These are phyloP conservation scores for Alternaria incomplexa DNA, from an alignment of 2,329 filamentous ascomycete species.

Conservation along the genomic window DNA sequence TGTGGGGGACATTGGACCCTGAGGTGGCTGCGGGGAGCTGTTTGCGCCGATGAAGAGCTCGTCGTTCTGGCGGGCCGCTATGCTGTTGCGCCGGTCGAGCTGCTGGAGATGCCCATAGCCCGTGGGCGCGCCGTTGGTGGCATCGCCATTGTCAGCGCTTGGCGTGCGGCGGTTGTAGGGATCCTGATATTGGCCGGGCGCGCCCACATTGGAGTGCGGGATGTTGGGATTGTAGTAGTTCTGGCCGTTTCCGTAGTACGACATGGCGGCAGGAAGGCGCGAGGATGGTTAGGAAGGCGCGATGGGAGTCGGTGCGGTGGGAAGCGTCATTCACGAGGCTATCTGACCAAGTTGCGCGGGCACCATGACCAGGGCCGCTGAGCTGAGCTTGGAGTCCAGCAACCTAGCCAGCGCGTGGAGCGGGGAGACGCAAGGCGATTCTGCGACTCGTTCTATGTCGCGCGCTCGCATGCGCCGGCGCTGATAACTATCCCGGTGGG, in stretches of 20 bases:
- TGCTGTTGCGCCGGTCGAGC: slow-evolving; percentile 46
- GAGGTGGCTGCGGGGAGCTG: slow-evolving; percentile 37
- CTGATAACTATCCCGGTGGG: slow-evolving; percentile 1
- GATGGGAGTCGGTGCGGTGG: slow-evolving; percentile 23
- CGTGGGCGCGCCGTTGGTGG: slow-evolving; percentile 59
- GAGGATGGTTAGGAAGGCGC: slow-evolving; percentile 18
- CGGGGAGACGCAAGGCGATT: background rate
- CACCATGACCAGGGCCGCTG: slow-evolving; percentile 42
- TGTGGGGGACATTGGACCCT: slow-evolving; percentile 38
- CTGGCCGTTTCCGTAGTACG: slow-evolving; percentile 63
- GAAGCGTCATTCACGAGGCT: slow-evolving; percentile 47
- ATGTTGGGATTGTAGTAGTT: slow-evolving; percentile 56
- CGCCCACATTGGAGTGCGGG: slow-evolving; percentile 50
- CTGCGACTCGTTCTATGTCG: slow-evolving; percentile 16
- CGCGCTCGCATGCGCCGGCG: slow-evolving; percentile 22
- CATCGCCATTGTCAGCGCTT: slow-evolving; percentile 80
- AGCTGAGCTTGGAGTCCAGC: slow-evolving; percentile 22
- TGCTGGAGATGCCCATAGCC: slow-evolving; percentile 38
- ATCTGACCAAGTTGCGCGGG: slow-evolving; percentile 32
- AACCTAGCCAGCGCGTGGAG: slow-evolving; percentile 13
- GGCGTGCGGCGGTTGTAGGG: slow-evolving; percentile 61
- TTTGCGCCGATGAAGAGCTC: slow-evolving; percentile 66
- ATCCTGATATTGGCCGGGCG: slow-evolving; percentile 45
- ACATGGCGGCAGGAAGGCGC: slow-evolving; percentile 52
- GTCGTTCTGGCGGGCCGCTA: slow-evolving; percentile 53